These are phyloP conservation scores for Vitis amurensis DNA, from an alignment of 164 flowering plant species.

Conservation along the genomic window DNA sequence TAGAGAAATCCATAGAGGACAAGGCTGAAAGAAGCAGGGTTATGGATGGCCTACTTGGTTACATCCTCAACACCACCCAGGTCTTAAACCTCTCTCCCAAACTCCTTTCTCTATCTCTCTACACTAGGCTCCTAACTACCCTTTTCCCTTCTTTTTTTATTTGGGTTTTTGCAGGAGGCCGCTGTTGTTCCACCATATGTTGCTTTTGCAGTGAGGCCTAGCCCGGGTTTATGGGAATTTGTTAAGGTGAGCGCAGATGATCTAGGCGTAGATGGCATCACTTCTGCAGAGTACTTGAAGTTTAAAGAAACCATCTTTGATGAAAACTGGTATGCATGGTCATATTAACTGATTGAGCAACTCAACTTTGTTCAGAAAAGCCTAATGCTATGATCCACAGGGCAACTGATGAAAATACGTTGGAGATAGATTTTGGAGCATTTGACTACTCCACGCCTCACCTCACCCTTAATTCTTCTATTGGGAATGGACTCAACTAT, in stretches of 20 bases:
- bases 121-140: no score
- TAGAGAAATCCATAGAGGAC: slow-evolving; percentile 74
- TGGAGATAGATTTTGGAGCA: slow-evolving; percentile 90
- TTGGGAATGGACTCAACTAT: slow-evolving; percentile 72
- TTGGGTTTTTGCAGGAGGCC: slow-evolving; percentile 67
- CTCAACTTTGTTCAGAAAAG: background rate
- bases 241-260: slow-evolving; percentile 75
- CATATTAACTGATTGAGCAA: background rate
- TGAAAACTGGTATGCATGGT: slow-evolving; percentile 70
- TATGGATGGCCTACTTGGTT: slow-evolving; percentile 74
- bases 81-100: slow-evolving; percentile 19
- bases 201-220: slow-evolving; percentile 82
- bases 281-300: slow-evolving; percentile 68
- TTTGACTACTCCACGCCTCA: slow-evolving; percentile 58
- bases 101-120: background rate
- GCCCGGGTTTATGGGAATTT: slow-evolving; percentile 89
- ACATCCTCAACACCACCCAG: slow-evolving; percentile 74
- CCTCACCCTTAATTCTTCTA: slow-evolving; percentile 64
- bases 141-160: background rate
- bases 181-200: slow-evolving; percentile 83
- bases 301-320: slow-evolving; percentile 73
- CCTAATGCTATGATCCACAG: slow-evolving; percentile 36
- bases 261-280: slow-evolving; percentile 59
- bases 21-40: slow-evolving; percentile 53
- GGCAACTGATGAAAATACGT: slow-evolving; percentile 85